phyloP scores from a whole-genome alignment of 2,329 filamentous ascomycete genomes.

The Aspergillus calidoustus region DNA sequence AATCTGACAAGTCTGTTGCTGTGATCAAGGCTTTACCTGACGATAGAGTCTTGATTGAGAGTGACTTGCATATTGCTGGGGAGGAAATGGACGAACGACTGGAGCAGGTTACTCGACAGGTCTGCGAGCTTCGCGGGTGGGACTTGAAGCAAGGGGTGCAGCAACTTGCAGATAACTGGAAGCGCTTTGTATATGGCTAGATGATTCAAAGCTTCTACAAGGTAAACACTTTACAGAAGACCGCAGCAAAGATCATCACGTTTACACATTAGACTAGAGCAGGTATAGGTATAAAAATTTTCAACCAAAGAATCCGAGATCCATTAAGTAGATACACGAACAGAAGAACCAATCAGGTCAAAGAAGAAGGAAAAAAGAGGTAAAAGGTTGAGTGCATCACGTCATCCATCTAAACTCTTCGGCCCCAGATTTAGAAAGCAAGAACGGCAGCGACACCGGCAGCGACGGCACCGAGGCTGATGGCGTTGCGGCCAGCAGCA shows the following conservation, averaged over 20 bases:
- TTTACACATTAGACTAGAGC: background rate
- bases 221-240: background rate
- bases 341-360: background rate
- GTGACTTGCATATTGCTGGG: conserved; percentile 84
- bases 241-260: background rate
- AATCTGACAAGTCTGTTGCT: conserved; percentile 64
- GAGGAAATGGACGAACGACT: conserved; percentile 76
- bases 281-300: background rate
- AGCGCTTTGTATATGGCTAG: conserved; percentile 71
- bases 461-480: conserved; percentile 41
- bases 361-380: conserved; percentile 5
- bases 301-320: conserved; percentile 5
- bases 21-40: conserved; percentile 75
- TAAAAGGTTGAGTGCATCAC: conserved; percentile 15
- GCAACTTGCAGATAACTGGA: conserved; percentile 75
- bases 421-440: conserved; percentile 36
- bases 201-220: background rate
- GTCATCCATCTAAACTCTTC: background rate
- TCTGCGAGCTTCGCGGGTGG: conserved; percentile 83
- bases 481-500: conserved; percentile 39
- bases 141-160: conserved; percentile 70
- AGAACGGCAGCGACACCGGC: conserved; percentile 41
- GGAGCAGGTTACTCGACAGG: conserved; percentile 73
- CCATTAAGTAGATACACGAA: conserved; percentile 22
- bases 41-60: conserved; percentile 81